Conservation (phyloP, 2,329 filamentous ascomycete genomes). For the Aspergillus udagawae region DNA sequence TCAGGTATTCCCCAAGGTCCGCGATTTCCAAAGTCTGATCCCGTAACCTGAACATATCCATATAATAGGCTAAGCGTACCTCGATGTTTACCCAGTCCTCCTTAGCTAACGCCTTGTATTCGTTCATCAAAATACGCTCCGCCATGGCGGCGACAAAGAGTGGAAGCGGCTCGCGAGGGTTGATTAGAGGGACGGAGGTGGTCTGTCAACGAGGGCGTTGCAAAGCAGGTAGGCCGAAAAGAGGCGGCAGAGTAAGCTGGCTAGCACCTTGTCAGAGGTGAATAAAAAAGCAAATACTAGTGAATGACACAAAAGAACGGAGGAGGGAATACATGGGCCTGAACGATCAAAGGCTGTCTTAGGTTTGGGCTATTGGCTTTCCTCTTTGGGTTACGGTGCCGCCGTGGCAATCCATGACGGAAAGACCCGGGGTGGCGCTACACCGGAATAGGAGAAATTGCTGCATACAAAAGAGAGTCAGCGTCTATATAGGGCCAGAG, state of each 20-base stretch:
- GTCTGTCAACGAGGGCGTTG: neutral
- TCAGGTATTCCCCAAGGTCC: neutral
- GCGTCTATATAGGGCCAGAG: too few relatives aligned
- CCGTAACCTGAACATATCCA: neutral
- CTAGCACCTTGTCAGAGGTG: neutral
- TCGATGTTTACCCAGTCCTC: conserved; percentile 94
- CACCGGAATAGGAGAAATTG: neutral
- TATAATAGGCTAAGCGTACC: conserved; percentile 45
- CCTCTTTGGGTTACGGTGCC: neutral
- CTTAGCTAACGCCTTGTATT: conserved; percentile 75
- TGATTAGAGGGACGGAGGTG: neutral
- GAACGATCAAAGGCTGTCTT: neutral
- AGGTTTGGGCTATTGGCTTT: neutral
- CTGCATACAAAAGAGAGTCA: neutral
- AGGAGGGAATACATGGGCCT: neutral
- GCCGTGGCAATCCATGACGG: conserved; percentile 16
- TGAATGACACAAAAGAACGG: neutral
- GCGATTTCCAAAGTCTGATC: neutral
- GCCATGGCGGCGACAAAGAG: conserved; percentile 44
- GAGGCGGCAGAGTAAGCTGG: neutral
- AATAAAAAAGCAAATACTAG: neutral
- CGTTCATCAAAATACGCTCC: conserved; percentile 82
- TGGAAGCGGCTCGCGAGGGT: conserved; percentile 3
- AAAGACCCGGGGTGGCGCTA: conserved; percentile 16
- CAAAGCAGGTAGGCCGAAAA: neutral